Conservation (phyloP, 2,329 filamentous ascomycete genomes). For the Diaporthe citriasiana region DNA sequence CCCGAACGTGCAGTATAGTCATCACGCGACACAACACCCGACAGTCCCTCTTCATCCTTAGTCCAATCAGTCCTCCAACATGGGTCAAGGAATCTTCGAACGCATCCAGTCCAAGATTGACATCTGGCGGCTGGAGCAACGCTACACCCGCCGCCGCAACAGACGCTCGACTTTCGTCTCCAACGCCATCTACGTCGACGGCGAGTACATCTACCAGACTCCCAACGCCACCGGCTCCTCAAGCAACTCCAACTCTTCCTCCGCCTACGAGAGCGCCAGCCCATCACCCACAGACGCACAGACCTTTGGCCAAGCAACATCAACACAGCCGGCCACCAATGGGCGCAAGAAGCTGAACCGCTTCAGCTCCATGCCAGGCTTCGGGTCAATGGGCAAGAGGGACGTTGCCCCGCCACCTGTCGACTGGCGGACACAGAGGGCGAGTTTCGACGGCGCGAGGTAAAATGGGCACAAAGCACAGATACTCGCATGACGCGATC, state of each 20-base stretch:
- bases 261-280: constrained; percentile 56
- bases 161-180: constrained; percentile 91
- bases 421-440: constrained; percentile 59
- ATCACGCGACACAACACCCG: not conserved
- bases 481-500: constrained; percentile 24
- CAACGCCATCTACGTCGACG: constrained; percentile 92
- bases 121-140: constrained; percentile 94
- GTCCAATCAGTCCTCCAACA: constrained; percentile 45
- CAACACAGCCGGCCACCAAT: constrained; percentile 52
- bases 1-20: not conserved
- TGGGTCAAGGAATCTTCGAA: constrained; percentile 68
- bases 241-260: constrained; percentile 55
- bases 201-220: constrained; percentile 89
- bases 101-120: constrained; percentile 81
- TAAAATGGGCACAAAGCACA: constrained; percentile 6
- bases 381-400: constrained; percentile 59
- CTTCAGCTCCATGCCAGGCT: constrained; percentile 69
- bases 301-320: constrained; percentile 46
- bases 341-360: constrained; percentile 65
- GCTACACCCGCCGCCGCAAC: constrained; percentile 89
- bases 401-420: constrained; percentile 50
- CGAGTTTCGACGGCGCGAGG: constrained; percentile 43
- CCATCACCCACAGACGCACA: constrained; percentile 49
- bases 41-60: not conserved
- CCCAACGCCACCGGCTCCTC: constrained; percentile 72